These are phyloP conservation scores for Penicillium cataractarum DNA, from an alignment of 495 filamentous ascomycete species.

Conservation along the genomic window DNA sequence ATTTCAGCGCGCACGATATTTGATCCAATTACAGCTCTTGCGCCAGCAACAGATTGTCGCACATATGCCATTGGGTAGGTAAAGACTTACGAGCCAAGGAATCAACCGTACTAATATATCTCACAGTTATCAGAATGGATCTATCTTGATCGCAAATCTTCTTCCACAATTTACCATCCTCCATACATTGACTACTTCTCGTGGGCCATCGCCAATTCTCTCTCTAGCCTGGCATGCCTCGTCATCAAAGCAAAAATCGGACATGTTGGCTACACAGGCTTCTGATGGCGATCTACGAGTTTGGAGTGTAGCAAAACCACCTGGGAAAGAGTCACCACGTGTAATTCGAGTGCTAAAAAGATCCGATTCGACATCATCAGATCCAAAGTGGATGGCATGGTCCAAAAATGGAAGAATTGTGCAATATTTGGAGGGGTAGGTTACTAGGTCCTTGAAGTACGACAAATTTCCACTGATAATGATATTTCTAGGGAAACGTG, in stretches of 20 bases:
- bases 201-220: conserved; percentile 84
- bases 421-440: conserved; percentile 90
- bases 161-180: conserved; percentile 93
- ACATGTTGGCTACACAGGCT: conserved; percentile 95
- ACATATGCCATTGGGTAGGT: conserved; percentile 94
- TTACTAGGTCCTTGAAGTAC: background rate
- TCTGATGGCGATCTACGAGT: conserved; percentile 90
- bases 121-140: conserved; percentile 88
- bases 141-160: conserved; percentile 85
- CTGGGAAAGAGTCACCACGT: conserved; percentile 72
- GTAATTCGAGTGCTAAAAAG: conserved; percentile 87
- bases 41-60: conserved; percentile 88
- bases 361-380: conserved; percentile 67
- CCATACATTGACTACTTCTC: conserved; percentile 82
- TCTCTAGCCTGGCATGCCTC: conserved; percentile 97
- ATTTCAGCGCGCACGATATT: conserved; percentile 91
- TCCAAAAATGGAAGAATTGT: conserved; percentile 96
- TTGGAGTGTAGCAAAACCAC: conserved; percentile 93
- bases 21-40: conserved; percentile 89
- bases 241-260: conserved; percentile 94
- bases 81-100: background rate
- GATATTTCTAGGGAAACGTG: conserved; percentile 75
- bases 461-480: background rate
- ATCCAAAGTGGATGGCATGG: conserved; percentile 96
- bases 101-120: conserved; percentile 6